Conservation (phyloP, 2,329 filamentous ascomycete species). For the Aaosphaeria pasadenensis region DNA sequence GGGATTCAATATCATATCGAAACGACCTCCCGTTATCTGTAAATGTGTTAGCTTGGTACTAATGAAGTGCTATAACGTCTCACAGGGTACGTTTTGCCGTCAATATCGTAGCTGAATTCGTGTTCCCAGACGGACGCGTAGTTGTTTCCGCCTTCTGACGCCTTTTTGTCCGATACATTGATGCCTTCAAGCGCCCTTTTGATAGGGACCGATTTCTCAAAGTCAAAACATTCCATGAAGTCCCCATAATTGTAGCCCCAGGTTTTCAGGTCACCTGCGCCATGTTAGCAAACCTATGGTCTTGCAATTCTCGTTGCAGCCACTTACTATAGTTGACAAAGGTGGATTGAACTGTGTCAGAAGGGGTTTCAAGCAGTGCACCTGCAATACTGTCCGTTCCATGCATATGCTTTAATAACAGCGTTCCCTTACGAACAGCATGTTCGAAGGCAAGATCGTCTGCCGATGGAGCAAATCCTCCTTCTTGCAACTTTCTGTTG, state of each 20-base stretch:
- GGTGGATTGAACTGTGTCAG: background rate
- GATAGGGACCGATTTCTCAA: background rate
- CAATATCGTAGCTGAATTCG: background rate
- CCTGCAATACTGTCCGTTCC: background rate
- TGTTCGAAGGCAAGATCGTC: background rate
- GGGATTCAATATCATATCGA: background rate
- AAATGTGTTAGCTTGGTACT: no score
- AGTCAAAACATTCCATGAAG: constrained; percentile 1
- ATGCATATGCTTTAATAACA: background rate
- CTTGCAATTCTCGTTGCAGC: background rate
- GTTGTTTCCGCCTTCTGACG: background rate
- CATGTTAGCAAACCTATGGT: background rate
- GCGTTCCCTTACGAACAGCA: background rate
- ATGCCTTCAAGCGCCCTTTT: background rate
- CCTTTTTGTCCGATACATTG: background rate
- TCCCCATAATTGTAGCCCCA: constrained; percentile 1
- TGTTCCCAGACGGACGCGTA: background rate
- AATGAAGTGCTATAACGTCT: no score
- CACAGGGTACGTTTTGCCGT: background rate
- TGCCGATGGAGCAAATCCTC: background rate
- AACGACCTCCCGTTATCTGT: background rate
- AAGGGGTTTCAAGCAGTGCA: background rate
- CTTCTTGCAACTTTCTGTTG: background rate
- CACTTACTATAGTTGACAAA: background rate
- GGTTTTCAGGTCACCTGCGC: background rate